phyloP scores from a whole-genome alignment of 129 eudicot species.

The Saussurea involucrata region DNA sequence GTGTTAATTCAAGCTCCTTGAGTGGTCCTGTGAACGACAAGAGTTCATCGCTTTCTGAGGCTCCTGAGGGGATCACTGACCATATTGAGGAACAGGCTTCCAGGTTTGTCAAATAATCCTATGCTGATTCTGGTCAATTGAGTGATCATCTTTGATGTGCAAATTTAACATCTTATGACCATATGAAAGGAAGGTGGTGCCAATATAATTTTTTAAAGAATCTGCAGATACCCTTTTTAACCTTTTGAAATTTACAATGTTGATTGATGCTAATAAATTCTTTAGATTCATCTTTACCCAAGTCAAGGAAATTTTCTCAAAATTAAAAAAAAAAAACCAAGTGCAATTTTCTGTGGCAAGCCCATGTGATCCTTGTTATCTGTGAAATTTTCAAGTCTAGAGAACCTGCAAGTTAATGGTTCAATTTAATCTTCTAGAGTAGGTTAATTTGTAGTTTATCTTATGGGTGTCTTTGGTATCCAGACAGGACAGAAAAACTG shows the following conservation, averaged over 20 bases:
- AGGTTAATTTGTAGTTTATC: too few species aligned
- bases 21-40: conserved; percentile 33
- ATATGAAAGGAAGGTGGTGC: not conserved
- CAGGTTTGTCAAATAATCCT: conserved; percentile 36
- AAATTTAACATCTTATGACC: not conserved
- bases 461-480: too few species aligned
- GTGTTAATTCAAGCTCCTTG: conserved; percentile 28
- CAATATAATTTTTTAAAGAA: not conserved
- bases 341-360: too few species aligned
- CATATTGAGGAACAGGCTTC: conserved; percentile 34
- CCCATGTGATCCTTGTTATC: too few species aligned
- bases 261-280: not conserved
- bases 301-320: not conserved
- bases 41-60: conserved; percentile 47
- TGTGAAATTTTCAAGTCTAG: too few species aligned
- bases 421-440: too few species aligned
- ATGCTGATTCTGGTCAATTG: not conserved
- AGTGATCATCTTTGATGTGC: not conserved
- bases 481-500: too few species aligned
- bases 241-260: not conserved
- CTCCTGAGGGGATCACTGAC: conserved; percentile 46
- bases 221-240: not conserved
- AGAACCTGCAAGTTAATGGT: too few species aligned
- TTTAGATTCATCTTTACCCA: not conserved
- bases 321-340: too few species aligned